phyloP scores from a whole-genome alignment of 2,329 filamentous ascomycete genomes.

The Aspergillus sp. region DNA sequence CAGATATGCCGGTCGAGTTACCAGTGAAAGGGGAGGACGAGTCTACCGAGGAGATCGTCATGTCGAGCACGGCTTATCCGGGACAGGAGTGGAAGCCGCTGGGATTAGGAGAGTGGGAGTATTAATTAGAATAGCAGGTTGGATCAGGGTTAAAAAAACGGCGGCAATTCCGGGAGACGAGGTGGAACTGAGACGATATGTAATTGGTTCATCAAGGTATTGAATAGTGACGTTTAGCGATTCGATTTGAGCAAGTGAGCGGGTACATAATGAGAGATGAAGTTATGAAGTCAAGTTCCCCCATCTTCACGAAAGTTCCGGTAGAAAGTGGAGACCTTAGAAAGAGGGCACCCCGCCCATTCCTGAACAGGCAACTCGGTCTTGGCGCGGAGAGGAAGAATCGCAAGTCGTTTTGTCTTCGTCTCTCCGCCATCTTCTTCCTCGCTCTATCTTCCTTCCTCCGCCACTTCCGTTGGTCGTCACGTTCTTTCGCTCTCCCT shows the following conservation, averaged over 20 bases:
- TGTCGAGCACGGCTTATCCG: slow-evolving; percentile 51
- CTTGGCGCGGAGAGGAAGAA: slow-evolving; percentile 18
- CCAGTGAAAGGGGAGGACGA: slow-evolving; percentile 33
- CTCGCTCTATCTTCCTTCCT: background rate
- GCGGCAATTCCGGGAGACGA: background rate
- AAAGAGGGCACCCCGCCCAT: slow-evolving; percentile 3
- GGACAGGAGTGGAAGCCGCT: slow-evolving; percentile 48
- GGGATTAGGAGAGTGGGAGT: slow-evolving; percentile 20
- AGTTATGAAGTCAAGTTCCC: too few species aligned
- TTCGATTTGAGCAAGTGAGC: too few species aligned
- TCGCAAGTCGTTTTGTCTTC: slow-evolving; percentile 5
- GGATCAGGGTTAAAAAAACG: background rate
- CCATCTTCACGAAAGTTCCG: too few species aligned
- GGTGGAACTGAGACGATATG: background rate
- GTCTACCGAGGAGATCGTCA: slow-evolving; percentile 46
- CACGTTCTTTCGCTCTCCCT: background rate
- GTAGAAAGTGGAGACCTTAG: background rate
- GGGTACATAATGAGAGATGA: background rate
- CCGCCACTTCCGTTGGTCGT: background rate
- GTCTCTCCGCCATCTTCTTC: background rate
- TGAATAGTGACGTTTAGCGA: background rate
- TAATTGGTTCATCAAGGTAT: background rate
- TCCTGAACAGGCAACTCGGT: slow-evolving; percentile 19
- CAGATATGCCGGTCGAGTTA: slow-evolving; percentile 33
- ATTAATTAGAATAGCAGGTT: background rate